Evolutionary conservation across 192 early-diverging fungal genomes (phyloP), one percentile per base, ranked within the genome.

Genomic region (Gonapodya prolifera): DNA sequence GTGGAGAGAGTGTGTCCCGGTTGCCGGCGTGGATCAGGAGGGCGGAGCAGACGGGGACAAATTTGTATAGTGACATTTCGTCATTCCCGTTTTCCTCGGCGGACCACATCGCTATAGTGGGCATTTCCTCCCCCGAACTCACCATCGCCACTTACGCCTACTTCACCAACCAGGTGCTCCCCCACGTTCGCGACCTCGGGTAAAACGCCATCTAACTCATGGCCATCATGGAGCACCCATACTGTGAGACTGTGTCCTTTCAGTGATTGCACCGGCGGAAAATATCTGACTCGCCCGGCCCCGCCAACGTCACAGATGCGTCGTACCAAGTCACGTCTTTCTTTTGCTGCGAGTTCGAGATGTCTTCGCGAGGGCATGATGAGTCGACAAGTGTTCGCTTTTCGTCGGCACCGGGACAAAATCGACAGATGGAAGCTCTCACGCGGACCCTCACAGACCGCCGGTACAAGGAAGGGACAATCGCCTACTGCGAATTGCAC

Each of bases 161-260:
- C 76, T 98, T 98, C 78, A 95, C 92, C 1, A 79, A 87, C 30
- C 89, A 95, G 75, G 88, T 94, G 23, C 86, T 98, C 35, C 94
- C 93, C 34, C 88, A 94, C 76, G 96, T 98, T 83, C 85, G 84
- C 77, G 83, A 92, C 75, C 86, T 96, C 1, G 92, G 91, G 1
- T 94, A 93, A 84, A 94, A 94, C 82, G 85, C 90, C 0, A 89
- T 94, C 77, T 92, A 94, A 82, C 80, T 94, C 74, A 94, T 94
- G 92, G 97, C 97, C 35, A 83, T 99, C 70, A 98, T 98, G 96
- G 97, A 99, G 82, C 97, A 99, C 78, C 95, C 97, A 33, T 99
- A 99, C 84, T 99, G 98, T 79, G 97, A 96, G 35, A n/a, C n/a
- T n/a, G n/a, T n/a, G n/a, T n/a, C n/a, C n/a, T n/a, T n/a, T n/a